These are phyloP conservation scores for Irpex sp. DNA, from an alignment of 1,284 basidiomycete species.

Conservation along the genomic window DNA sequence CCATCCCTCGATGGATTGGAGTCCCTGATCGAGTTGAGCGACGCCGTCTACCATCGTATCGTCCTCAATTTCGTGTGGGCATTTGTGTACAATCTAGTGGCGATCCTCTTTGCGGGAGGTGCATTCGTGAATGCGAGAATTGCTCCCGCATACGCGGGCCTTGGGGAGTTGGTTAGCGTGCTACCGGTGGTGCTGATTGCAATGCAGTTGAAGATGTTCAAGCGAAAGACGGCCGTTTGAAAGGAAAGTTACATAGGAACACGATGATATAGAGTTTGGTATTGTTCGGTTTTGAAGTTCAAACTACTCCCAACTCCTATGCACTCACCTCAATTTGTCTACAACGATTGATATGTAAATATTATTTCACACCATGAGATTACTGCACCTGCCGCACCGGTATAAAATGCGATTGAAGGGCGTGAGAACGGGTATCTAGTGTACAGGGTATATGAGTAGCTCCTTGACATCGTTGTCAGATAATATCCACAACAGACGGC, in stretches of 20 bases:
- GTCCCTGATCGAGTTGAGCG: conserved; percentile 38
- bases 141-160: conserved; percentile 39
- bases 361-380: neutral
- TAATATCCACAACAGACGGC: conserved; percentile 54
- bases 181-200: conserved; percentile 37
- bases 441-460: neutral
- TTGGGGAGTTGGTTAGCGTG: conserved; percentile 40
- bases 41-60: conserved; percentile 37
- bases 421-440: neutral
- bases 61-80: conserved; percentile 46
- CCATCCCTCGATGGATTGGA: conserved; percentile 35
- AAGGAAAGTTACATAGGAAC: neutral
- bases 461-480: conserved; percentile 23
- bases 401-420: neutral
- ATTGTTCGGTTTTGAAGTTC: neutral
- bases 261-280: neutral
- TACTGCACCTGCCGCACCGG: neutral
- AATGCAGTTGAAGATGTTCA: conserved; percentile 30
- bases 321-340: neutral
- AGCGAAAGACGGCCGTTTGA: conserved; percentile 3
- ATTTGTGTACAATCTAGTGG: conserved; percentile 38
- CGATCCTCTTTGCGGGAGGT: conserved; percentile 48
- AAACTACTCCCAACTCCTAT: neutral
- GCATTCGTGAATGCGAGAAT: conserved; percentile 39
- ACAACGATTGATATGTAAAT: neutral